Evolutionary conservation across 169 alveolate species (phyloP).

Genomic region (Plasmodium fragile): DNA sequence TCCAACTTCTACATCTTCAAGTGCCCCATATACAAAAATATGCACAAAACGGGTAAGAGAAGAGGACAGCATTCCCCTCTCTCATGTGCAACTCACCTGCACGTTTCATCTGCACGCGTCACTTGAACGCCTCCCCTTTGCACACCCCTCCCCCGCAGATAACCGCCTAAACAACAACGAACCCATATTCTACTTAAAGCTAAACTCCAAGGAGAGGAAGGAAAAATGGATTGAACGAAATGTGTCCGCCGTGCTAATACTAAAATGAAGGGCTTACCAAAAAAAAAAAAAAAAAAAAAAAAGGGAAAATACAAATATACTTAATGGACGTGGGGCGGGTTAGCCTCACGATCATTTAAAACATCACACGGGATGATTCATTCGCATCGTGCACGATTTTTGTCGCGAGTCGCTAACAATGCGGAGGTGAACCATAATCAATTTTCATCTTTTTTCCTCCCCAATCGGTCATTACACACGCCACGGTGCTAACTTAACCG

Average conservation of each 20-base stretch:
- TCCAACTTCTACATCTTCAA: constrained; percentile 39
- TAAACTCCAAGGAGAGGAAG: constrained; percentile 55
- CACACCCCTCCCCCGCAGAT: constrained; percentile 5
- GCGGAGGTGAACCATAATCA: neutral
- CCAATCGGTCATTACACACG: neutral
- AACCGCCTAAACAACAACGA: constrained; percentile 24
- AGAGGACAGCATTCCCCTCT: neutral
- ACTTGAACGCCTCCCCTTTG: neutral
- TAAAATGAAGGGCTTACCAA: constrained; percentile 4
- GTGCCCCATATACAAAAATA: constrained; percentile 66
- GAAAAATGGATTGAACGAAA: constrained; percentile 73
- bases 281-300: neutral
- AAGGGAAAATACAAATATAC: neutral
- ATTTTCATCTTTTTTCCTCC: neutral
- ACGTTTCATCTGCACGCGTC: neutral
- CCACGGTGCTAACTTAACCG: neutral
- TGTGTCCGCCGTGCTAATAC: constrained; percentile 56
- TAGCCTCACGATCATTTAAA: neutral
- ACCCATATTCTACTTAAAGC: constrained; percentile 59
- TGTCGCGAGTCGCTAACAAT: neutral
- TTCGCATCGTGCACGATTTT: neutral
- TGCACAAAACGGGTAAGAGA: constrained; percentile 46
- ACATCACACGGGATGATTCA: neutral
- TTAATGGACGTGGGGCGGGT: neutral
- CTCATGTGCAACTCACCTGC: neutral